Evolutionary conservation across 2,329 filamentous ascomycete species (phyloP).

Genomic region (Fusarium nanum): DNA sequence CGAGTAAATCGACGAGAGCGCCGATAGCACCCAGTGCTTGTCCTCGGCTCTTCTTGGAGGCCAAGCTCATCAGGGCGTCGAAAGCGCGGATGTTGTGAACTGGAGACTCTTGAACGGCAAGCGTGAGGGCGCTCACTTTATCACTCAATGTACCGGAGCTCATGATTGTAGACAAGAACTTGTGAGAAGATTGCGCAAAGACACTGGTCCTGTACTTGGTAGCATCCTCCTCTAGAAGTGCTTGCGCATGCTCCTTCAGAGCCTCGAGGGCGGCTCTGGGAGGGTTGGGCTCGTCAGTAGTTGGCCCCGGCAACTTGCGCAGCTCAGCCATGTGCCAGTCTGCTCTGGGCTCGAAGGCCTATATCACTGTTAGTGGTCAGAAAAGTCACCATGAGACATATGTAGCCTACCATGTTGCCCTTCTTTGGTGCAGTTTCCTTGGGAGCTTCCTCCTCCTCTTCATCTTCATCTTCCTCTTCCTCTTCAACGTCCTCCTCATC

Average conservation of each 20-base stretch:
- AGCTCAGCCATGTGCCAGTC: conserved; percentile 66
- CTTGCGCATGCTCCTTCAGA: conserved; percentile 76
- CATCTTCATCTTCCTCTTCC: conserved; percentile 42
- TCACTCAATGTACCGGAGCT: conserved; percentile 94
- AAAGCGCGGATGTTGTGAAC: conserved; percentile 91
- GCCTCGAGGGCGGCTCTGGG: conserved; percentile 59
- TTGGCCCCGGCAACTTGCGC: conserved; percentile 57
- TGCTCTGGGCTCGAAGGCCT: conserved; percentile 68
- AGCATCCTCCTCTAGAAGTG: conserved; percentile 82
- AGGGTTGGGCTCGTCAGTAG: conserved; percentile 58
- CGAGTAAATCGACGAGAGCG: conserved; percentile 93
- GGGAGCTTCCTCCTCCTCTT: conserved; percentile 43
- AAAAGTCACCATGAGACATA: conserved; percentile 22
- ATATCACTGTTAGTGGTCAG: conserved; percentile 51
- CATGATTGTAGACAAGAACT: conserved; percentile 98
- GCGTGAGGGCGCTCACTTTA: conserved; percentile 93
- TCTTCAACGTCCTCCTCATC: conserved; percentile 45
- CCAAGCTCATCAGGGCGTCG: conserved; percentile 82
- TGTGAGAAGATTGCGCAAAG: conserved; percentile 86
- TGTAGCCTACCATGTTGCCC: conserved; percentile 51
- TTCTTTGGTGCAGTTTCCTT: conserved; percentile 49
- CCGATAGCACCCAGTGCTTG: conserved; percentile 93
- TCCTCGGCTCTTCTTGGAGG: conserved; percentile 92
- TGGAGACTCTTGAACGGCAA: conserved; percentile 95
- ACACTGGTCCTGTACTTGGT: conserved; percentile 78